Evolutionary conservation across 1,284 basidiomycete species (phyloP), one percentile per base, ranked within the genome.

Genomic region (Mycena citricolor): DNA sequence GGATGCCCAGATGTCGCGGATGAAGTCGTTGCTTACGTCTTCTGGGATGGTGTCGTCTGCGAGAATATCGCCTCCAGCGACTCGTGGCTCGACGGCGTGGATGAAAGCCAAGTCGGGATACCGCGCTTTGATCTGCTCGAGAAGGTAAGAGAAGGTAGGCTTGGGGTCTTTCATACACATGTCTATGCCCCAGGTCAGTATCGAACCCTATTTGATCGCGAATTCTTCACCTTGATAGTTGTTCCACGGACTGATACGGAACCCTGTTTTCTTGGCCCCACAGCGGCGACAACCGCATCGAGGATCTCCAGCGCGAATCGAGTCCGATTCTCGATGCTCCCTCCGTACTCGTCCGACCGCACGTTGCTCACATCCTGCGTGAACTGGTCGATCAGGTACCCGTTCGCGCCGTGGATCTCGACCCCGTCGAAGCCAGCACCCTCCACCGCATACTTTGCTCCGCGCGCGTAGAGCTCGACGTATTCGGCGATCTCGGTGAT

Each of bases 261-360:
- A 67, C 2, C 64, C 76, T 5, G 71, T 69, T 37, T 66, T 61
- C 22, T 64, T 16, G 55, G 51, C 0, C 72, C 73, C 5, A 75
- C 53, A 11, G 60, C 63, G 5, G 59, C 42, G 0, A 54, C 58
- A 4, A 76, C 54, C 1, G 63, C 67, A 22, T 73, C 67, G 19
- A 76, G 58, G 4, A 76, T 67, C 52, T 67, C 66, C 41, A 77
- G 62, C 1, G 64, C 61, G 49, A 82, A 81, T 14, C 71, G 63
- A 1, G 63, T 56, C 32, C 80, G 62, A 54, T 74, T 76, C 58
- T 76, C 72, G 20, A 77, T 47, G 8, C 66, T 68, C 4, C 77
- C 79, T 4, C 79, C 79, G 59, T 76, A 81, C 24, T 63, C 59
- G 57, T 82, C 79, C 10, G 69, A 73, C 26, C 78, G 66, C 26